A percentile compares a stretch with the other conserved stretches of the same genome.
Conservation (phyloP, 1,284 basidiomycete genomes). For the Trametes hirsuta region DNA sequence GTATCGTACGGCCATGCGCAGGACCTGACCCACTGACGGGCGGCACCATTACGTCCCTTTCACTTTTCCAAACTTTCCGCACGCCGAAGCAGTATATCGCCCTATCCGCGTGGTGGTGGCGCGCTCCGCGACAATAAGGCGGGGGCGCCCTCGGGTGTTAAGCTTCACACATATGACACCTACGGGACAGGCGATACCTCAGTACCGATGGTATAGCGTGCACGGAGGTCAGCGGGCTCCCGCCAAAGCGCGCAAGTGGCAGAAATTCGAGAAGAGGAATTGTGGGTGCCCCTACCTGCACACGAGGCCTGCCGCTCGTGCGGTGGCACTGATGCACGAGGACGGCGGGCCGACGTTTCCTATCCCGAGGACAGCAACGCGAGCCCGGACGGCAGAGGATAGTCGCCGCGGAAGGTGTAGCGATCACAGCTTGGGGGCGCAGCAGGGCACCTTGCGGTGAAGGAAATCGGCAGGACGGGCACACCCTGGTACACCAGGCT, state of each 20-base stretch:
- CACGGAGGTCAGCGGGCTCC: background rate
- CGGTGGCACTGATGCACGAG: conserved; percentile 7
- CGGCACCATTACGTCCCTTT: conserved; percentile 11
- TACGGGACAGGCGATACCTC: background rate
- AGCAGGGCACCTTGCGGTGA: too few species aligned
- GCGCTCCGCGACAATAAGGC: background rate
- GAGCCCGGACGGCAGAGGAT: background rate
- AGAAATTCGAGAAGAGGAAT: background rate
- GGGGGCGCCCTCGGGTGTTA: background rate
- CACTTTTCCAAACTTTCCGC: background rate
- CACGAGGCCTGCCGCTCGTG: background rate
- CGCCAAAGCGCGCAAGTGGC: background rate
- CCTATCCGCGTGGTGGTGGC: background rate
- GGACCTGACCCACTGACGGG: background rate
- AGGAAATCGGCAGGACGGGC: too few species aligned
- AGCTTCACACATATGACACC: background rate
- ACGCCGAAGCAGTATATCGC: background rate
- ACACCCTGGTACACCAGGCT: too few species aligned
- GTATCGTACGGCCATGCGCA: conserved; percentile 4
- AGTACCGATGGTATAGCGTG: background rate
- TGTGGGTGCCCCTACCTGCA: conserved; percentile 10
- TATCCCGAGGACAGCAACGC: background rate
- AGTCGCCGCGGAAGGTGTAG: background rate
- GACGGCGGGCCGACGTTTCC: background rate
- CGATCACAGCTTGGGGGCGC: background rate